Percentiles rank a stretch among this genome's conserved stretches.
Conservation (phyloP, 148 eudicot species). For the Rhododendron griersonianum region DNA sequence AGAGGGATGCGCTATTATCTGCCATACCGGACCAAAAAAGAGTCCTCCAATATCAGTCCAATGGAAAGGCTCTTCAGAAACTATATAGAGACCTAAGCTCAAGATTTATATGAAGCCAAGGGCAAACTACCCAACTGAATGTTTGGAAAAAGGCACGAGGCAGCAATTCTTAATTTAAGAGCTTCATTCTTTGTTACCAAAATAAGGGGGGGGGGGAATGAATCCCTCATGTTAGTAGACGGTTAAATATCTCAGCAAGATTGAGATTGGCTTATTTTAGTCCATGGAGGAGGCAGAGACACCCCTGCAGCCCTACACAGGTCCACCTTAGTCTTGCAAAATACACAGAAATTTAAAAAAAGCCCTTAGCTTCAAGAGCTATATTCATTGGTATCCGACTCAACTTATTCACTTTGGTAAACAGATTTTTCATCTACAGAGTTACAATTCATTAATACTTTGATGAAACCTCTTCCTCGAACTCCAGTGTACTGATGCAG, state of each 20-base stretch:
- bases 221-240: not conserved
- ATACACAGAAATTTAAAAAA: not conserved
- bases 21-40: not conserved
- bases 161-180: not conserved
- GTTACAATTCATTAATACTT: not conserved
- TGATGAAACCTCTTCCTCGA: not conserved
- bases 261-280: not conserved
- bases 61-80: not conserved
- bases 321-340: not conserved
- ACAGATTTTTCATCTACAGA: not conserved
- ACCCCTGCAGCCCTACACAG: not conserved
- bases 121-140: not conserved
- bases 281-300: not conserved
- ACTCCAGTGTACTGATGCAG: not conserved
- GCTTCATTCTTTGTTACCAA: not conserved
- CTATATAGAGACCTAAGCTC: not conserved
- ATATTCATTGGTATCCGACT: not conserved
- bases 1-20: not conserved
- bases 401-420: not conserved
- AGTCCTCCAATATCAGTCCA: not conserved
- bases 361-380: not conserved
- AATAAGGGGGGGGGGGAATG: not conserved
- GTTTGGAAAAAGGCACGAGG: not conserved
- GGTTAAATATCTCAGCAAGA: not conserved
- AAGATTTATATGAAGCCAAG: not conserved